Evolutionary conservation across 1,284 basidiomycete species (phyloP).

Genomic region (Rhodotorula sp.): DNA sequence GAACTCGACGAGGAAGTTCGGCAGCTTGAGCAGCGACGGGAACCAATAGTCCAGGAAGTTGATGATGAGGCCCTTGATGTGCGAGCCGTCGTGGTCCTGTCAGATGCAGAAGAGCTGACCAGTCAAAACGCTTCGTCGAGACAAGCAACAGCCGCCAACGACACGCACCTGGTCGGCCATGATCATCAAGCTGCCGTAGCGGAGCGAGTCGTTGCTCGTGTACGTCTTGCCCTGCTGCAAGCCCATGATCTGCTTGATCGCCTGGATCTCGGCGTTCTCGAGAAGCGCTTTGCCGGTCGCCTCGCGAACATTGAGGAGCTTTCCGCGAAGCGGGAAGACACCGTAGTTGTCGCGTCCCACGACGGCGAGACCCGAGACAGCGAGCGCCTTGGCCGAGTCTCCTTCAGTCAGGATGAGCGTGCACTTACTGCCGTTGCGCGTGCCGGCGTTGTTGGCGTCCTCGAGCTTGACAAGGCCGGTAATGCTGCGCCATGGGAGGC

Average conservation of each 20-base stretch:
- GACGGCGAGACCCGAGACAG: conserved; percentile 88
- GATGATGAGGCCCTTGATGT: conserved; percentile 98
- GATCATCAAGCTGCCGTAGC: conserved; percentile 97
- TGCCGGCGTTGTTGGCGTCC: conserved; percentile 97
- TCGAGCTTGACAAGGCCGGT: conserved; percentile 90
- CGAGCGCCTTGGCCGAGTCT: conserved; percentile 96
- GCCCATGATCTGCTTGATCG: conserved; percentile 97
- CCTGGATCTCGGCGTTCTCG: conserved; percentile 96
- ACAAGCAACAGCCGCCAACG: conserved; percentile 4
- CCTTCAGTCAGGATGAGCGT: conserved; percentile 98
- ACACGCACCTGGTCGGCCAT: conserved; percentile 97
- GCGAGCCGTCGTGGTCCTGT: conserved; percentile 99
- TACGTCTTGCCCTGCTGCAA: conserved; percentile 93
- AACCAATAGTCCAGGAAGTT: conserved; percentile 98
- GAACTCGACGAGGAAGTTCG: conserved; percentile 95
- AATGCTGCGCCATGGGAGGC: conserved; percentile 51
- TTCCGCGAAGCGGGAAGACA: conserved; percentile 96
- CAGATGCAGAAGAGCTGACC: too few species aligned
- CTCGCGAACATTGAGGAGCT: conserved; percentile 95
- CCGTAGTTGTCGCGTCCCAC: conserved; percentile 97
- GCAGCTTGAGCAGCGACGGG: conserved; percentile 87
- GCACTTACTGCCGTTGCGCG: conserved; percentile 73
- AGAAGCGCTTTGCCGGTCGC: conserved; percentile 93
- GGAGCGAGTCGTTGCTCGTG: conserved; percentile 64
- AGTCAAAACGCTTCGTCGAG: too few species aligned